Conservation (phyloP, 1,284 basidiomycete genomes). For the Stygiomarasmius scandens region DNA sequence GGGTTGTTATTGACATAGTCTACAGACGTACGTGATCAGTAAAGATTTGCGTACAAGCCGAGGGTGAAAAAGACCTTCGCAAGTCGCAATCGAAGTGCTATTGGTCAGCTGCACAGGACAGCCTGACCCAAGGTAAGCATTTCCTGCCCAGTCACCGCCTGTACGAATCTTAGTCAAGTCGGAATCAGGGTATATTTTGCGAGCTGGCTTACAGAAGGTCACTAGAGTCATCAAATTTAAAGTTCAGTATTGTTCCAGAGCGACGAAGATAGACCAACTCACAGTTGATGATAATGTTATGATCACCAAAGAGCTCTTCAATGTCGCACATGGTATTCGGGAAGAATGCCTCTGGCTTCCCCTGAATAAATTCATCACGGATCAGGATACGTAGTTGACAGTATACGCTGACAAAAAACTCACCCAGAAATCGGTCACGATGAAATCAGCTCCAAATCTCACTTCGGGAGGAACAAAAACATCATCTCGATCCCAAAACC, state of each 20-base stretch:
- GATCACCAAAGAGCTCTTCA: constrained; percentile 30
- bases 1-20: constrained; percentile 49
- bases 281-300: constrained; percentile 41
- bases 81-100: not conserved
- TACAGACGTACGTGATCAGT: constrained; percentile 14
- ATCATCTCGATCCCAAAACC: constrained; percentile 52
- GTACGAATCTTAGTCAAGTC: not conserved
- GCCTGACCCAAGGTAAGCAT: constrained; percentile 28
- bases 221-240: constrained; percentile 15
- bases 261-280: not conserved
- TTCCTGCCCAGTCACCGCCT: constrained; percentile 47
- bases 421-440: constrained; percentile 50
- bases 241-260: not conserved
- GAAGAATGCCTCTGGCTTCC: constrained; percentile 37
- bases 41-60: not conserved
- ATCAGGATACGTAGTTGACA: too few relatives aligned
- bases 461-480: constrained; percentile 39
- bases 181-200: not conserved
- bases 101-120: constrained; percentile 39
- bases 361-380: constrained; percentile 22
- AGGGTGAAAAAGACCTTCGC: not conserved
- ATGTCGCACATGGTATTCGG: constrained; percentile 34
- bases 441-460: constrained; percentile 33
- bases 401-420: constrained; percentile 16
- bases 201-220: constrained; percentile 32